Conservation (phyloP, 352 stramenopile genomes). For the Pythium dissimile region DNA sequence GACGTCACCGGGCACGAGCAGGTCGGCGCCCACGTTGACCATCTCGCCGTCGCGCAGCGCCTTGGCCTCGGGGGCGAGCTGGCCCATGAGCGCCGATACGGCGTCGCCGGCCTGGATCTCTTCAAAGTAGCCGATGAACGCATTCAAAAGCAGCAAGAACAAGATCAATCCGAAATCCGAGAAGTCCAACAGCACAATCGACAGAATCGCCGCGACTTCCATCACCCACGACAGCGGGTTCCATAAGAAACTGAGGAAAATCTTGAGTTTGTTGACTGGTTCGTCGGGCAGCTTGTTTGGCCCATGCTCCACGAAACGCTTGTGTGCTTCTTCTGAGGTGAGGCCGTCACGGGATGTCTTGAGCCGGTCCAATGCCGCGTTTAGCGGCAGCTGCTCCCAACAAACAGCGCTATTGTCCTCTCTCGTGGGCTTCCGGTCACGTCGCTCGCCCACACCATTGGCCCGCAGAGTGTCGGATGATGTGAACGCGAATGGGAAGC, state of each 20-base stretch:
- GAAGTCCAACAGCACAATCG: constrained; percentile 78
- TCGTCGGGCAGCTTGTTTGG: constrained; percentile 81
- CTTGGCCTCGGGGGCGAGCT: constrained; percentile 81
- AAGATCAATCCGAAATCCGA: constrained; percentile 71
- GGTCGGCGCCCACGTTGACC: constrained; percentile 57
- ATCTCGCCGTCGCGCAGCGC: constrained; percentile 81
- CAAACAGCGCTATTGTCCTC: no score
- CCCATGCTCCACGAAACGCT: constrained; percentile 68
- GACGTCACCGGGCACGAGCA: constrained; percentile 70
- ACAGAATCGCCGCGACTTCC: constrained; percentile 66
- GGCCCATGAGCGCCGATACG: constrained; percentile 86
- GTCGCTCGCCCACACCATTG: no score
- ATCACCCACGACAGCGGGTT: constrained; percentile 84
- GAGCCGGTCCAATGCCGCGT: constrained; percentile 81
- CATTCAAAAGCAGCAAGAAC: constrained; percentile 67
- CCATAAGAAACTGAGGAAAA: constrained; percentile 81
- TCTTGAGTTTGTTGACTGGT: constrained; percentile 72
- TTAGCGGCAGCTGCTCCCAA: constrained; percentile 69
- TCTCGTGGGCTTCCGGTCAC: no score
- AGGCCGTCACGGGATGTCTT: constrained; percentile 66
- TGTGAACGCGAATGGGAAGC: no score
- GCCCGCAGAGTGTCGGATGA: no score
- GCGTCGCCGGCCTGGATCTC: constrained; percentile 85
- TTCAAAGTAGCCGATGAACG: constrained; percentile 78
- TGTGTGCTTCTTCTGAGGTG: constrained; percentile 69